Base-by-base conservation (phyloP, 768 basidiomycete genomes). In the Cyathus striatus region DNA sequence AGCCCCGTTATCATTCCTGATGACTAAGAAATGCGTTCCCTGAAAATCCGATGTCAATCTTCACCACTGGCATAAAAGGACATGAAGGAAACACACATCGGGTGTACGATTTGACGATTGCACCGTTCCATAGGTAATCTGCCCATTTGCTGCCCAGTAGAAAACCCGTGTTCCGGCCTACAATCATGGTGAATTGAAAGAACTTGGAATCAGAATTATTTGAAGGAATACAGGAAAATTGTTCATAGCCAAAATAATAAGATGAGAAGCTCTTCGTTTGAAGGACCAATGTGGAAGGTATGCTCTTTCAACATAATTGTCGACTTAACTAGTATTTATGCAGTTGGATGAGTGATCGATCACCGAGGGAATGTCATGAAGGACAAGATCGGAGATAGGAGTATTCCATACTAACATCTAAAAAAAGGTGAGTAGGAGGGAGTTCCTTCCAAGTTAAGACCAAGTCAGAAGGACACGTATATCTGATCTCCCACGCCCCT, bases 221-320 rank as follows among this genome's bases (percentile, higher is more conserved):
- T n/a, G n/a, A n/a, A n/a, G n/a, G 65, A 81, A 49, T 54, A 85
- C 79, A 26, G 77, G 75, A 60, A 76, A 80, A 47, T 68, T 70
- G 70, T 84, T 86, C 83, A 85, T 85, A 82, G 78, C 75, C 81
- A 75, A 77, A 79, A 80, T 76, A 81, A 72, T 61, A 52, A 53
- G 56, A 43, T 34, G 45, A 47, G 45, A 47, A 42, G 46, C 47
- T 39, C 49, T 35, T 46, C 42, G 49, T 43, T 36, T n/a, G n/a
- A n/a, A 33, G 49, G 48, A 48, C 14, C 34, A 43, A 23, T 30
- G 33, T 14, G 37, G 24, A 36, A 44, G 20, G 27, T 30, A 36
- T 25, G 26, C 38, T 43, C 33, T 40, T 42, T 45, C 39, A 43
- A 49, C 22, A 47, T n/a, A 37, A n/a, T 3, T 14, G n/a, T 14